Percentiles rank a stretch among this genome's conserved stretches.
Evolutionary conservation across 768 basidiomycete species (phyloP).

Genomic region (Lentinula raphanica): DNA sequence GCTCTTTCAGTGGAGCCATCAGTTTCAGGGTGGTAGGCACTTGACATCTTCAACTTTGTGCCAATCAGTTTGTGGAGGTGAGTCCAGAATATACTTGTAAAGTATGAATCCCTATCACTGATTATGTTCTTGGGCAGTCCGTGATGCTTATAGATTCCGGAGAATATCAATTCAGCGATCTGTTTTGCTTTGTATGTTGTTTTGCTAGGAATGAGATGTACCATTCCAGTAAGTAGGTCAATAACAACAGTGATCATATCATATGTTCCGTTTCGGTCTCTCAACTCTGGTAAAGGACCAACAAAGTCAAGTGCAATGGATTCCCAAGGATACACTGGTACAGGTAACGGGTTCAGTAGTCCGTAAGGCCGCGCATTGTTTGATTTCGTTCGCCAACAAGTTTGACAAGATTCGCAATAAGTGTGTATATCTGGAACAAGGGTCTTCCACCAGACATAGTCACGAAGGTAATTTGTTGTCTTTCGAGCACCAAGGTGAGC

Average conservation of each 20-base stretch:
- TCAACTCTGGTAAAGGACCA: conserved; percentile 25
- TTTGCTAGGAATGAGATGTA: conserved; percentile 12
- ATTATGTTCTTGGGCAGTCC: conserved; percentile 18
- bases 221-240: conserved; percentile 12
- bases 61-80: conserved; percentile 12
- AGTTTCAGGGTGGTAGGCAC: conserved; percentile 25
- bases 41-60: conserved; percentile 18
- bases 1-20: conserved; percentile 17
- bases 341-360: too few relatives aligned
- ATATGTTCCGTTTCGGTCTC: conserved; percentile 31
- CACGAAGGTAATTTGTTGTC: too few relatives aligned
- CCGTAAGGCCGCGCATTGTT: too few relatives aligned
- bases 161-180: not conserved
- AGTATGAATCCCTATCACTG: conserved; percentile 22
- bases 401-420: too few relatives aligned
- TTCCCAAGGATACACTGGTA: too few relatives aligned
- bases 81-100: conserved; percentile 22
- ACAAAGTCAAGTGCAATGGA: too few relatives aligned
- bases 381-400: too few relatives aligned
- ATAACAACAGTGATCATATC: conserved; percentile 19
- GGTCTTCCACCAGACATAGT: too few relatives aligned
- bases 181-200: conserved; percentile 17
- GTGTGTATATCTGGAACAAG: too few relatives aligned
- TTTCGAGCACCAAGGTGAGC: too few relatives aligned
- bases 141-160: conserved; percentile 12